Evolutionary conservation across 1,284 basidiomycete species (phyloP).

Genomic region (Moniliophthora roreri): DNA sequence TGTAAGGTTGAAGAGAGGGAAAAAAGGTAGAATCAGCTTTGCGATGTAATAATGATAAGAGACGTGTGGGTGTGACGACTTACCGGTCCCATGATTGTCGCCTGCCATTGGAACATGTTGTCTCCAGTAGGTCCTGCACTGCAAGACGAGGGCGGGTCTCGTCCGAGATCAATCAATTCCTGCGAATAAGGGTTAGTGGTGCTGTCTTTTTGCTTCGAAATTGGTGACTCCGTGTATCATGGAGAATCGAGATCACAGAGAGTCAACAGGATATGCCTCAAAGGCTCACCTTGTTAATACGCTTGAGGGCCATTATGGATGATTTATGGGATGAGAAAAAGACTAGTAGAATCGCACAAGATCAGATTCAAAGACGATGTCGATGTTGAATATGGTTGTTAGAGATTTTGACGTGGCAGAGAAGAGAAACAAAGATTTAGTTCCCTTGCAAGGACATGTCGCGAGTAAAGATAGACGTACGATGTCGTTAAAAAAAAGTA

Average conservation of each 20-base stretch:
- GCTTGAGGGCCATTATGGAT: constrained; percentile 86
- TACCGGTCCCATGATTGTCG: constrained; percentile 97
- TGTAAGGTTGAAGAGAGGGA: constrained; percentile 29
- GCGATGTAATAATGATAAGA: constrained; percentile 19
- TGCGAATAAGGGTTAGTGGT: constrained; percentile 31
- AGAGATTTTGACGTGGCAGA: constrained; percentile 14
- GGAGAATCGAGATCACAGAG: constrained; percentile 8
- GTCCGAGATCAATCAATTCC: constrained; percentile 97
- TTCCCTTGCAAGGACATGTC: constrained; percentile 14
- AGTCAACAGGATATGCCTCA: constrained; percentile 9
- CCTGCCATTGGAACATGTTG: constrained; percentile 98
- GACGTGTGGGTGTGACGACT: constrained; percentile 32
- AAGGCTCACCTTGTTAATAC: constrained; percentile 92
- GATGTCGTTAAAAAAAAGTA: constrained; percentile 10
- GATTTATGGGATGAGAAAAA: constrained; percentile 27
- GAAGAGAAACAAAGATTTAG: background rate
- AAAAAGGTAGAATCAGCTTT: constrained; percentile 18
- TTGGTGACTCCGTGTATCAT: constrained; percentile 13
- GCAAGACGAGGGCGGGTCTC: constrained; percentile 97
- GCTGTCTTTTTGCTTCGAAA: constrained; percentile 16
- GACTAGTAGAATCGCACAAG: constrained; percentile 38
- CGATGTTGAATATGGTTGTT: constrained; percentile 11
- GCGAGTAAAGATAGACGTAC: constrained; percentile 12
- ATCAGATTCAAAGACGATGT: constrained; percentile 21
- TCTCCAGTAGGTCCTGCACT: constrained; percentile 94